A percentile compares a stretch with the other conserved stretches of the same genome.
Evolutionary conservation across 441 rosid species (phyloP).

Genomic region (Erodium trifolium): DNA sequence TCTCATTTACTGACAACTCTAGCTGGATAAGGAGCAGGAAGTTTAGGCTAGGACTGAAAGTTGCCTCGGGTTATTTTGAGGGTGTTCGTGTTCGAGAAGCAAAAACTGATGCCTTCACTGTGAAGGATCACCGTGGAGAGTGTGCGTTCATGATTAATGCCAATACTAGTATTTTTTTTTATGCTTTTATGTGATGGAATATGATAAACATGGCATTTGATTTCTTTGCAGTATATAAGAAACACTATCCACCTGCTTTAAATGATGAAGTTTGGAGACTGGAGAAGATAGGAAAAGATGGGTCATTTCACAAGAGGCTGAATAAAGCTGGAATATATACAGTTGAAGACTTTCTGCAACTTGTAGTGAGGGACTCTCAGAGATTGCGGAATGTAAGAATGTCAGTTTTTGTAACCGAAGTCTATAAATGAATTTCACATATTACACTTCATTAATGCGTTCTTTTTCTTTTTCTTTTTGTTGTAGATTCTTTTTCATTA

Average conservation of each 20-base stretch:
- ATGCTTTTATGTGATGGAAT: conserved; percentile 3
- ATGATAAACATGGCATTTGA: neutral
- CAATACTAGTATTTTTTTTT: neutral
- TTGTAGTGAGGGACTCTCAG: conserved; percentile 56
- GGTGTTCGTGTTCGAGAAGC: conserved; percentile 83
- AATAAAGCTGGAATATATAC: conserved; percentile 33
- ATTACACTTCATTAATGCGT: neutral
- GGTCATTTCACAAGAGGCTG: conserved; percentile 89
- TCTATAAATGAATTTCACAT: neutral
- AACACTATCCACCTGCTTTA: conserved; percentile 90
- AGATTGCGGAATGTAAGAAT: conserved; percentile 68
- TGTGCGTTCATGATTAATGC: conserved; percentile 28
- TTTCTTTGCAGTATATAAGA: conserved; percentile 75
- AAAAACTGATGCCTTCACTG: conserved; percentile 91
- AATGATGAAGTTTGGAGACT: conserved; percentile 93
- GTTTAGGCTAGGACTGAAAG: conserved; percentile 87
- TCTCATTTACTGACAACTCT: conserved; percentile 88
- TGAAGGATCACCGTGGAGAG: conserved; percentile 97
- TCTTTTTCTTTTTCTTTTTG: neutral
- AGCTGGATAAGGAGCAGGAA: conserved; percentile 98
- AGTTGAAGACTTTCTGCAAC: conserved; percentile 80
- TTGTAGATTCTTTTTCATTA: too few species aligned
- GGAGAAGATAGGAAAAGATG: conserved; percentile 99
- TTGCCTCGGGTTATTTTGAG: conserved; percentile 60
- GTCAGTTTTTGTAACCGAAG: neutral